Conservation (phyloP, 305 asterid genomes). For the Solanum hybrid region DNA sequence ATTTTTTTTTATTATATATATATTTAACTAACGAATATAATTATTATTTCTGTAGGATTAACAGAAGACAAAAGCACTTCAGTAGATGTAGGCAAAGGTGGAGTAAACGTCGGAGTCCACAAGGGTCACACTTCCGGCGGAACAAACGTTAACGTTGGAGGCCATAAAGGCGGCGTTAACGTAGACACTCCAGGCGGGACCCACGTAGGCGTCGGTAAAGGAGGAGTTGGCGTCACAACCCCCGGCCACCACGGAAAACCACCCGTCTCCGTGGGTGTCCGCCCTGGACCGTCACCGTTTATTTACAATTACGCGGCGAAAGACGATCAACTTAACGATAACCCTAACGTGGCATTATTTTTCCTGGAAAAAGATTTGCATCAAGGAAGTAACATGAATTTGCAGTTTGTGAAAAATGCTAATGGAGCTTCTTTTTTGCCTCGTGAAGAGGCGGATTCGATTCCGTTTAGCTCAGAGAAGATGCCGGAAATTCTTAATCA, state of each 20-base stretch:
- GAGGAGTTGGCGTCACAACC: slow-evolving; percentile 38
- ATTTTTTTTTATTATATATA: no score
- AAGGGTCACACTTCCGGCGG: slow-evolving; percentile 13
- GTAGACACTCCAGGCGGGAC: slow-evolving; percentile 29
- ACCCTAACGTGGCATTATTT: slow-evolving; percentile 59
- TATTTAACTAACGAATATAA: no score
- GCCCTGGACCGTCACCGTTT: slow-evolving; percentile 31
- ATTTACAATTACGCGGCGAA: slow-evolving; percentile 45
- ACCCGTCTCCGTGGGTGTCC: slow-evolving; percentile 34
- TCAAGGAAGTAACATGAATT: slow-evolving; percentile 41
- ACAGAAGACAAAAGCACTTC: slow-evolving; percentile 37
- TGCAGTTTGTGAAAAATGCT: slow-evolving; percentile 36
- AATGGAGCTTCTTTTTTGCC: slow-evolving; percentile 40
- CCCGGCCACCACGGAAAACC: slow-evolving; percentile 32
- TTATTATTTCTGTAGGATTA: slow-evolving; percentile 21
- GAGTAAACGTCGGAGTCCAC: background rate
- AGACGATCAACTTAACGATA: slow-evolving; percentile 54
- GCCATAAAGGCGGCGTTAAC: slow-evolving; percentile 40
- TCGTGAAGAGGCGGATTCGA: slow-evolving; percentile 44
- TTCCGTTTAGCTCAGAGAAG: slow-evolving; percentile 59
- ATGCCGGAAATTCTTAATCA: slow-evolving; percentile 36
- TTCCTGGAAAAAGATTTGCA: slow-evolving; percentile 50
- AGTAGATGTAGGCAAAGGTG: slow-evolving; percentile 19
- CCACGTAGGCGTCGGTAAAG: slow-evolving; percentile 39
- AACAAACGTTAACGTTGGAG: slow-evolving; percentile 34